Evolutionary conservation across 345 rosid species (phyloP), one percentile per base, ranked within the genome.

Genomic region (Moringa oleifera): DNA sequence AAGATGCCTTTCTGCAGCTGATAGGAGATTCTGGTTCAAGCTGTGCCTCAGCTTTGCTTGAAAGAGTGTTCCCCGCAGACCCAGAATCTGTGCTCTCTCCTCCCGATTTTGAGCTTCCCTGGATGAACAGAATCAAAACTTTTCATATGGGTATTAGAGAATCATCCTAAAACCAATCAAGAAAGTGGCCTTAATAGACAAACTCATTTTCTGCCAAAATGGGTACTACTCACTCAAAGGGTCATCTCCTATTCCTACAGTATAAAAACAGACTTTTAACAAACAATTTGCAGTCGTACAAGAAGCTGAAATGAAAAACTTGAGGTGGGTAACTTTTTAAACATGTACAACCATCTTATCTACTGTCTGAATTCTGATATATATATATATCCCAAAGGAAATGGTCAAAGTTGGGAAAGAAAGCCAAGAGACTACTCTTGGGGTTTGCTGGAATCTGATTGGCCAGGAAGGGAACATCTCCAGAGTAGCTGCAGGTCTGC

Each of bases 401-500:
- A 73, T 65, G 83, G 91, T 83, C 86, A 86, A 88, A 81, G 69
- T 68, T 53, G 65, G 62, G 66, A 73, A 78, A 73, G 76, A 55
- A 70, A 45, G 33, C 13, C 21, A 16, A 64, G 78, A 75, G 64
- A 81, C 76, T 75, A 88, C 93, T 82, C 82, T 81, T 66, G 86
- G 90, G 79, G 89, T 94, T 57, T 86, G 96, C 68, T 90, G 95
- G 81, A 84, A 83, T 83, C 96, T 94, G 57, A 94, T 90, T 83
- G 99, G 97, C 97, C 97, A 88, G 53, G 99, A 85, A 78, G 99
- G 99, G 83, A 90, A 94, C 93, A 94, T 90, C 73, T 94, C 99
- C 88, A 90, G 91, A 73, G 99, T 86, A 61, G 99, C 92, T 74
- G 96, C 89, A 72, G 94, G 95, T 76, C 85, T 84, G 66, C 82